A percentile compares a stretch with the other conserved stretches of the same genome.
Evolutionary conservation across 108 stramenopile species (phyloP).

Genomic region (Epithemia pelagica): DNA sequence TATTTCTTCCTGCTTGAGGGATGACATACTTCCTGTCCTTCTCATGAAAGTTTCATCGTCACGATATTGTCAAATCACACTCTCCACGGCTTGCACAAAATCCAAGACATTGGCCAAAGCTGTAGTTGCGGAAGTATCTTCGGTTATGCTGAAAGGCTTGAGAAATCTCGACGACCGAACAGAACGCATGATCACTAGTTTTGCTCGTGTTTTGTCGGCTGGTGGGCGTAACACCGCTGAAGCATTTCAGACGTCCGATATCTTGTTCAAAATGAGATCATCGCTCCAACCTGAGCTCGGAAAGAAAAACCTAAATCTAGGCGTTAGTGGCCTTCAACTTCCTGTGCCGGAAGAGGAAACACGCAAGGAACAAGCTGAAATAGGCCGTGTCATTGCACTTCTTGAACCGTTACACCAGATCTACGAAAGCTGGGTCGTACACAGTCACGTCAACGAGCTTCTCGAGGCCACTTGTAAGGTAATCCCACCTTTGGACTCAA

Average conservation of each 20-base stretch:
- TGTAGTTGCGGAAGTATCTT: background rate
- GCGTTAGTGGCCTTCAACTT: background rate
- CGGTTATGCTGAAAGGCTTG: background rate
- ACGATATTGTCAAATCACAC: background rate
- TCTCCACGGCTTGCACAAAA: background rate
- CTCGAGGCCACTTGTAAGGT: background rate
- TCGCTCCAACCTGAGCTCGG: background rate
- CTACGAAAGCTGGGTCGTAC: background rate
- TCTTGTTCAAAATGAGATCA: background rate
- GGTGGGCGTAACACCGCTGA: background rate
- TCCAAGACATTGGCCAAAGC: background rate
- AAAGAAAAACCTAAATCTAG: background rate
- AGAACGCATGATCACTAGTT: background rate
- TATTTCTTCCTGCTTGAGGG: background rate
- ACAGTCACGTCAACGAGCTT: background rate
- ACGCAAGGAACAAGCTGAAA: background rate
- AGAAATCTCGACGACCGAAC: background rate
- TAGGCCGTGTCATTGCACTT: background rate
- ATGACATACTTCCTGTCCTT: background rate
- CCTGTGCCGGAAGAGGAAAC: background rate
- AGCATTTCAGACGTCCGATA: background rate
- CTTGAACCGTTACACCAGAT: background rate
- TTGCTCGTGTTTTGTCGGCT: background rate
- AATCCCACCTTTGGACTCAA: constrained; percentile 61
- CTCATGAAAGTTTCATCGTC: background rate